Percentiles rank a stretch among this genome's conserved stretches.
phyloP scores from a whole-genome alignment of 371 early-diverging fungal species.

The Mortierella sp. region DNA sequence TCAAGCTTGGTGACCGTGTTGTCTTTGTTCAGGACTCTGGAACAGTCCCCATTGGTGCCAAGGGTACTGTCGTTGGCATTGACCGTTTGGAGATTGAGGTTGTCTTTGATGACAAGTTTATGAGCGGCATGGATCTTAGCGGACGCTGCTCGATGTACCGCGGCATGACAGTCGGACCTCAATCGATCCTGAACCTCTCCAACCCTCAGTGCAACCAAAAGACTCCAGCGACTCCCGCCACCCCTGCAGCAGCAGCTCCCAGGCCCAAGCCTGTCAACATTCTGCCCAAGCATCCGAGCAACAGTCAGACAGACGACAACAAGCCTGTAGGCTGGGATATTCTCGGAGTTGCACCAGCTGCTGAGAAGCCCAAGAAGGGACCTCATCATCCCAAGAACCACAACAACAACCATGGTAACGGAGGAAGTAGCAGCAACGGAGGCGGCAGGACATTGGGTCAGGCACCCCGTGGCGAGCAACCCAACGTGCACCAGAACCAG shows the following conservation, averaged over 20 bases:
- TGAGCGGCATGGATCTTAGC: slow-evolving; percentile 84
- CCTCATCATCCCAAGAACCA: slow-evolving; percentile 20
- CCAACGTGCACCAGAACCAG: slow-evolving; percentile 39
- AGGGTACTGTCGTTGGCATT: slow-evolving; percentile 89
- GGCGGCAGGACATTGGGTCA: slow-evolving; percentile 3
- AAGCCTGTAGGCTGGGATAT: slow-evolving; percentile 55
- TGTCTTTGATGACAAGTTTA: slow-evolving; percentile 86
- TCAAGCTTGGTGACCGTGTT: slow-evolving; percentile 92
- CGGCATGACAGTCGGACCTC: slow-evolving; percentile 74
- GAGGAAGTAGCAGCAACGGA: not conserved
- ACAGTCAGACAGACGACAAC: slow-evolving; percentile 26
- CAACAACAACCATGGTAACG: slow-evolving; percentile 4
- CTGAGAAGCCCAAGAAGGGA: slow-evolving; percentile 33
- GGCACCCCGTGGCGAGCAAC: slow-evolving; percentile 15
- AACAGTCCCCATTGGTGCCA: slow-evolving; percentile 82
- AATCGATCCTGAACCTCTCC: slow-evolving; percentile 73
- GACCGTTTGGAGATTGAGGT: slow-evolving; percentile 83
- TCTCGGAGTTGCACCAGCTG: slow-evolving; percentile 35
- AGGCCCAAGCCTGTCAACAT: slow-evolving; percentile 36
- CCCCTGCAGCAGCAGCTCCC: slow-evolving; percentile 25
- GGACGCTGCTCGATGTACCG: slow-evolving; percentile 81
- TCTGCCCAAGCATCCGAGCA: slow-evolving; percentile 20
- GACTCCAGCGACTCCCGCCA: slow-evolving; percentile 9
- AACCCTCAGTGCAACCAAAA: slow-evolving; percentile 61
- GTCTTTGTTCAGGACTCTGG: slow-evolving; percentile 83